phyloP scores from a whole-genome alignment of 2,329 filamentous ascomycete genomes.

The Cladosporium oxysporum region DNA sequence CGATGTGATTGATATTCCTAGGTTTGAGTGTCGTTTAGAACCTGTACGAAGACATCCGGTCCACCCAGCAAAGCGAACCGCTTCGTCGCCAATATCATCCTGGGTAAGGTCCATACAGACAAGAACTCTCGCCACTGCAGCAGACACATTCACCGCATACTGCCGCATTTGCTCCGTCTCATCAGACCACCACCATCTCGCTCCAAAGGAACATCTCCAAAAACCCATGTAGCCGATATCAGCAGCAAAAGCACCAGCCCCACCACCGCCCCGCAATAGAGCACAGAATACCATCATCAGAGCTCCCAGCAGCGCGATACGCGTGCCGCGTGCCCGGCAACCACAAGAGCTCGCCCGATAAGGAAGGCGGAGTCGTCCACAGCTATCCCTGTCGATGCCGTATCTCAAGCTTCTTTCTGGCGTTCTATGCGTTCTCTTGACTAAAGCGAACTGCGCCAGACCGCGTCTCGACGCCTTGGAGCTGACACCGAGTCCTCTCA shows the following conservation, averaged over 20 bases:
- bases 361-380: conserved; percentile 11
- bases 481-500: conserved; percentile 1
- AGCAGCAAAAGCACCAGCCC: not conserved
- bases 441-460: not conserved
- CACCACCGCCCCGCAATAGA: conserved; percentile 5
- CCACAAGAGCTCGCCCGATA: conserved; percentile 1
- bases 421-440: conserved; percentile 1
- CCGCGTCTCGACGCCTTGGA: not conserved
- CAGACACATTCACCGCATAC: not conserved
- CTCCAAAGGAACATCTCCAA: conserved; percentile 5
- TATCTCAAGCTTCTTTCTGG: not conserved
- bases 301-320: conserved; percentile 3
- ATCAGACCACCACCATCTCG: conserved; percentile 1
- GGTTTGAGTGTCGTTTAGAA: not conserved
- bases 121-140: no score
- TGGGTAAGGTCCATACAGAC: not conserved
- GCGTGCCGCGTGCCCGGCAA: conserved; percentile 3
- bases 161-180: not conserved
- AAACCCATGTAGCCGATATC: not conserved
- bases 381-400: not conserved
- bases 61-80: not conserved
- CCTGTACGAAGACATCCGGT: not conserved
- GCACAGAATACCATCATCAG: not conserved
- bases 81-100: not conserved
- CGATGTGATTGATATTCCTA: not conserved